Evolutionary conservation across 306 rosid genomes (phyloP), one percentile per base, ranked within the genome.

Genomic region (cucumber (Cucumis sativus)): DNA sequence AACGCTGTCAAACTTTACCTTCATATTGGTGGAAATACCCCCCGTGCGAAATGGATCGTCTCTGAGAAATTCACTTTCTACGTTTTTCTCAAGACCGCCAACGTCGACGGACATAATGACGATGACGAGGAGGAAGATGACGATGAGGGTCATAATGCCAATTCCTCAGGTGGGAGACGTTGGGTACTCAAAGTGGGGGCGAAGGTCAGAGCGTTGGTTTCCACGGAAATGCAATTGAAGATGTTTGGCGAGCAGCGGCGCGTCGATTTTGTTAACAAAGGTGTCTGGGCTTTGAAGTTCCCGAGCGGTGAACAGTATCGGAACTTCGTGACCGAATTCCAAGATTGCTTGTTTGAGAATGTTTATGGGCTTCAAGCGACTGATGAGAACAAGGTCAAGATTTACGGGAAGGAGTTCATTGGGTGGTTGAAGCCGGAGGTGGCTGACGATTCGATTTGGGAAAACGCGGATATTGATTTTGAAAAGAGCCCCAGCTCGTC

Each of bases 261-360:
- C 3, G 88, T 93, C 1, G 97, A 93, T 88, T 93, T 93, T 77
- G 98, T 93, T 0, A 63, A 87, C 51, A 80, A 74, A 14, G 92
- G 98, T 59, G 97, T 93, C 23, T 93, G 98, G 98, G 97, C 98
- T 1, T 58, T 91, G 82, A 93, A 90, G 63, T 93, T 91, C 64
- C 86, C 81, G 40, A 79, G 87, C 12, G 94, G 86, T 30, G 97
- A 91, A 59, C 79, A 85, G 77, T 91, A 91, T 69, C 79, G 94
- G 80, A 77, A 78, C 8, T 91, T 93, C 79, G 83, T 93, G 39
- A 86, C 91, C 0, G 92, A 93, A n/a, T 93, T 90, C 80, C 92
- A 88, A 85, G 82, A 87, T 52, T 84, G 90, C 74, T 10, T 87
- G 79, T 93, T 93, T 51, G 92, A 93, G 81, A 93, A 93, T 37